Base-by-base conservation (phyloP, 306 rosid genomes). In the Bauhinia variegata region DNA sequence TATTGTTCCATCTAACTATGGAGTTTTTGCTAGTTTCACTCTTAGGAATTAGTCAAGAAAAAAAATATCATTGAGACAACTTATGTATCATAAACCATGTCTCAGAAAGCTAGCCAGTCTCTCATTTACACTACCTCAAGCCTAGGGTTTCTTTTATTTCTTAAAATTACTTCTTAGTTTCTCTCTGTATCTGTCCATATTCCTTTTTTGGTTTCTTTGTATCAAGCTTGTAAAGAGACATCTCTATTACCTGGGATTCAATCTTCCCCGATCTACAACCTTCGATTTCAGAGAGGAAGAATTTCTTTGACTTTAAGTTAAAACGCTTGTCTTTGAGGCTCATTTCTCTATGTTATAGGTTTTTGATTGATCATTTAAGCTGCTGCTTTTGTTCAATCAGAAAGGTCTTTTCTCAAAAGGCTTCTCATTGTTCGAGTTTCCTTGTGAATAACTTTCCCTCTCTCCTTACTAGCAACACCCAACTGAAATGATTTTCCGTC, bases 101-200 rank as follows among this genome's bases (percentile, higher is more conserved):
- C 28, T 23, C 28, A 23, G 2, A 1, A 1, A 1, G 28, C 28
- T 23, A 36, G 9, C 41, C 12, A 15, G 30, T 62, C 36, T 16
- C 57, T 36, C 11, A 13, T 18, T 36, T 30, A 19, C 11, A 66
- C 28, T 19, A 23, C 38, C 51, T 37, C 39, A 4, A 28, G 28
- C 41, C 8, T 66, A 67, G 62, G 52, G 62, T 67, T 67, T 67
- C 39, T 41, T 51, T 13, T 36, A 7, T 36, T 36, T 9, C 70
- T 17, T 4, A 18, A 23, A 10, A 15, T 53, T 23, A 53, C 18
- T 31, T 54, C 60, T 54, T 5, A 0, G 5, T 54, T n/a, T 32
- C n/a, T 54, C 60, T 12, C 3, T 52, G 6, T 23, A 19, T 18
- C 36, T 31, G 8, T 13, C 19, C 38, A 7, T 19, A 5, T 36